phyloP scores from a whole-genome alignment of 768 basidiomycete genomes.

The Rhizopogon rudus region DNA sequence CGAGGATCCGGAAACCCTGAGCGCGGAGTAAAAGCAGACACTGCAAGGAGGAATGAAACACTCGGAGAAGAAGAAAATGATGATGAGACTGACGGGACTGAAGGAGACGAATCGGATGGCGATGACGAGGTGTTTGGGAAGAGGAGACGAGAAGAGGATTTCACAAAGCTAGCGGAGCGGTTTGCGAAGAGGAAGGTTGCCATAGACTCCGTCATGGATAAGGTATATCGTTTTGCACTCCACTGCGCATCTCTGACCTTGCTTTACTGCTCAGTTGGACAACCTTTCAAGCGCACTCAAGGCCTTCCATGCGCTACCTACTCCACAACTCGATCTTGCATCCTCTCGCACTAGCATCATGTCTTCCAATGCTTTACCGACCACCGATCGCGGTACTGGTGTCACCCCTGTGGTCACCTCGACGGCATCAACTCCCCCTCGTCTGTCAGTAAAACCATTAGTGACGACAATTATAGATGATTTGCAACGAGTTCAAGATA shows the following conservation, averaged over 20 bases:
- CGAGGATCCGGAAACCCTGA: slow-evolving; percentile 5
- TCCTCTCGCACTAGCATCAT: slow-evolving; percentile 26
- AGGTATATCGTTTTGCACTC: slow-evolving; percentile 35
- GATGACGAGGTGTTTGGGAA: slow-evolving; percentile 44
- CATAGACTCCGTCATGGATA: slow-evolving; percentile 69
- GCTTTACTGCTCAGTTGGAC: slow-evolving; percentile 18
- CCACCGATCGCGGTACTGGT: neutral
- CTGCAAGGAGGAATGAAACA: slow-evolving; percentile 31
- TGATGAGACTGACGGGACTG: slow-evolving; percentile 30
- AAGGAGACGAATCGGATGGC: slow-evolving; percentile 30
- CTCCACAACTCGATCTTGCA: slow-evolving; percentile 33
- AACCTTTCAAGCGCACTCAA: slow-evolving; percentile 31
- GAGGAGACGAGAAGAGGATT: slow-evolving; percentile 60
- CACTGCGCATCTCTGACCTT: neutral
- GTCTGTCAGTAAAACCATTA: neutral
- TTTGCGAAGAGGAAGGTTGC: slow-evolving; percentile 67
- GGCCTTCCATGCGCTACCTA: slow-evolving; percentile 39
- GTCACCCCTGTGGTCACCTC: neutral
- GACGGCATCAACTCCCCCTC: neutral
- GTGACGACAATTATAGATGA: slow-evolving; percentile 17
- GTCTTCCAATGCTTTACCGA: slow-evolving; percentile 14
- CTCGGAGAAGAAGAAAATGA: slow-evolving; percentile 27
- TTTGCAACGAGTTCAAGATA: slow-evolving; percentile 21
- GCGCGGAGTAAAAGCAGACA: slow-evolving; percentile 11
- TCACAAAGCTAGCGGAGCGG: slow-evolving; percentile 59